Evolutionary conservation across 805 yeast species (phyloP).

Genomic region (Myxozyma udenii): DNA sequence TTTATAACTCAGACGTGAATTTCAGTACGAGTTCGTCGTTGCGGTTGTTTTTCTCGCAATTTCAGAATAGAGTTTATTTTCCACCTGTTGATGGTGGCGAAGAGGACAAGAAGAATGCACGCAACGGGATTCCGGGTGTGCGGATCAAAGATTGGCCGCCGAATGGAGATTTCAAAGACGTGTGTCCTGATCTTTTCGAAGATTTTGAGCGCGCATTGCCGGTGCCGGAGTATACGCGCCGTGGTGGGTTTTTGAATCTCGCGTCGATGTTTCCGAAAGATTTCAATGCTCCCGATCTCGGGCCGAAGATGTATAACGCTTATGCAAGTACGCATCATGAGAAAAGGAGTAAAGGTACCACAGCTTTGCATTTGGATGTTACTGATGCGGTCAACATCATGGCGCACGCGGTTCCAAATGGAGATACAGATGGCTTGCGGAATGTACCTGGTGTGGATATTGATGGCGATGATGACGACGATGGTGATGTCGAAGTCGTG

Average conservation of each 20-base stretch:
- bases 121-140: constrained; percentile 5
- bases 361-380: constrained; percentile 24
- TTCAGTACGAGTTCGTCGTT: constrained; percentile 9
- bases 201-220: constrained; percentile 27
- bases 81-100: background rate
- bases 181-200: constrained; percentile 21
- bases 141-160: constrained; percentile 26
- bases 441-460: constrained; percentile 15
- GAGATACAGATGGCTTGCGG: constrained; percentile 3
- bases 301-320: constrained; percentile 26
- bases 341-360: constrained; percentile 14
- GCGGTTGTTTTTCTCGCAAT: constrained; percentile 14
- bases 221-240: constrained; percentile 20
- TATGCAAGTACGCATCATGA: constrained; percentile 18
- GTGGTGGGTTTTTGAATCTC: constrained; percentile 21
- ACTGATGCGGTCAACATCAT: constrained; percentile 26
- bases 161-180: constrained; percentile 14
- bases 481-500: background rate
- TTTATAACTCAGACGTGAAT: constrained; percentile 6
- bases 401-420: constrained; percentile 18
- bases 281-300: constrained; percentile 24
- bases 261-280: constrained; percentile 25
- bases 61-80: constrained; percentile 4
- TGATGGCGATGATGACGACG: background rate
- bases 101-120: background rate